phyloP scores from a whole-genome alignment of 78 protist genomes.

The Protostelium mycophagum region DNA sequence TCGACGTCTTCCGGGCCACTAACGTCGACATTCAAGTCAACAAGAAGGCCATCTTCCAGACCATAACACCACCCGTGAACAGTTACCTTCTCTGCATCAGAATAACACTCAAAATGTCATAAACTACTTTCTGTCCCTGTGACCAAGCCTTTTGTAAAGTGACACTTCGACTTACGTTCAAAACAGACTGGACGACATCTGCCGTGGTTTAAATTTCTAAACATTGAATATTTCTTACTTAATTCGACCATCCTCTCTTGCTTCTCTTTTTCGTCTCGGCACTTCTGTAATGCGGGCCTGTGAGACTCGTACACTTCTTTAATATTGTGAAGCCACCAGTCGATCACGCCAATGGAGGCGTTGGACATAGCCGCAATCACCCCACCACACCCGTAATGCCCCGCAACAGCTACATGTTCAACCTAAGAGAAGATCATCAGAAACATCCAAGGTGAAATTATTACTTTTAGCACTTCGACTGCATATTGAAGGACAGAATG shows the following conservation, averaged over 20 bases:
- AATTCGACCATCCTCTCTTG: neutral
- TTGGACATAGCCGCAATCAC: constrained; percentile 41
- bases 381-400: constrained; percentile 91
- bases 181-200: neutral
- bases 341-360: constrained; percentile 58
- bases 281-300: neutral
- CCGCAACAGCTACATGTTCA: constrained; percentile 84
- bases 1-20: too few species aligned
- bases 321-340: constrained; percentile 83
- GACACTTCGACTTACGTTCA: constrained; percentile 68
- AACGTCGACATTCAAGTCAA: constrained; percentile 43
- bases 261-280: neutral
- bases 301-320: constrained; percentile 30
- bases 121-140: constrained; percentile 32
- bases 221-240: neutral
- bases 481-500: constrained; percentile 81
- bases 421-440: constrained; percentile 17
- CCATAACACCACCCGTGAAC: constrained; percentile 66
- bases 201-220: too few species aligned
- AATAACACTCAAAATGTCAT: neutral
- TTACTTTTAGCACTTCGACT: constrained; percentile 61
- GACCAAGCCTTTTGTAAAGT: constrained; percentile 67
- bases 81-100: neutral
- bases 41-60: constrained; percentile 59
- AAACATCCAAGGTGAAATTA: too few species aligned